phyloP scores from a whole-genome alignment of 2,329 filamentous ascomycete species.

The Paramyrothecium roridum region DNA sequence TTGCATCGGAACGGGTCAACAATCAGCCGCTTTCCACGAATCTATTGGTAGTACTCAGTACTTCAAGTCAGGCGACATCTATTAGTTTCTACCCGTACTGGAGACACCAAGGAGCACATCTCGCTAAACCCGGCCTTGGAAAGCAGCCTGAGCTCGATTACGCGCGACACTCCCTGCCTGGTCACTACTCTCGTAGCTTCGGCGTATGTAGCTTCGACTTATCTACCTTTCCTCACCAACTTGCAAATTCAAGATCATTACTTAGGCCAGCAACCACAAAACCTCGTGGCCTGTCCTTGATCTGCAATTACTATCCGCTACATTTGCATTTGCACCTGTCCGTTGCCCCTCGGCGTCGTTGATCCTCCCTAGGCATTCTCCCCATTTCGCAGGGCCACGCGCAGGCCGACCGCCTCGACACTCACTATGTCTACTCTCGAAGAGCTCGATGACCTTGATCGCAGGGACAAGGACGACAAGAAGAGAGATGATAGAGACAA shows the following conservation, averaged over 20 bases:
- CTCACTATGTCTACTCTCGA: conserved; percentile 80
- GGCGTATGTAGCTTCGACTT: not conserved
- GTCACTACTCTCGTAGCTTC: conserved; percentile 3
- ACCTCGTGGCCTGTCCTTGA: not conserved
- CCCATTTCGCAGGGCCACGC: not conserved
- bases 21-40: too few relatives aligned
- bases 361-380: not conserved
- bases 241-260: not conserved
- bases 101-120: too few relatives aligned
- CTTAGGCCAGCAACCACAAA: not conserved
- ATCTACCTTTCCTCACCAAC: not conserved
- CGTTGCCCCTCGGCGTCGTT: not conserved
- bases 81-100: too few relatives aligned
- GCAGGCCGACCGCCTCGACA: not conserved
- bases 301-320: too few relatives aligned
- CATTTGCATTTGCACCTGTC: too few relatives aligned
- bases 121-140: too few relatives aligned
- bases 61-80: too few relatives aligned
- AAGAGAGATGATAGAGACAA: conserved; percentile 30
- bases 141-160: conserved; percentile 7
- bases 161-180: conserved; percentile 19
- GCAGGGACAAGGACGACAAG: conserved; percentile 72
- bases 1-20: too few relatives aligned
- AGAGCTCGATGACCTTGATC: conserved; percentile 86
- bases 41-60: too few relatives aligned